A percentile compares a stretch with the other conserved stretches of the same genome.
phyloP scores from a whole-genome alignment of 805 yeast genomes.

The Candida suzukii region DNA sequence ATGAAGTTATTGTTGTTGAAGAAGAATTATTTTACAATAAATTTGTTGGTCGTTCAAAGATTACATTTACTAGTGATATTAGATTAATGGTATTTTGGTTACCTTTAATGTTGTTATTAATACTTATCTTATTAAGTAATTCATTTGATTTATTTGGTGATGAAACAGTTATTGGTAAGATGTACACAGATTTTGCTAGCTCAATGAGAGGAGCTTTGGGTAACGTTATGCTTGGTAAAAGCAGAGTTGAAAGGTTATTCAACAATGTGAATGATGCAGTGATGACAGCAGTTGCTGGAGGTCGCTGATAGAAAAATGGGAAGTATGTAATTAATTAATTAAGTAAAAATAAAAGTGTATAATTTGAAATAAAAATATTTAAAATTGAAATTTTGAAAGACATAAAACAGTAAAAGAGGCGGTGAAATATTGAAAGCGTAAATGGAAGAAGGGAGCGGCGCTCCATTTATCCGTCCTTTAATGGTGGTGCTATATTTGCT shows the following conservation, averaged over 20 bases:
- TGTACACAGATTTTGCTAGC: constrained; percentile 26
- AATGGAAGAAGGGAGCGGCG: background rate
- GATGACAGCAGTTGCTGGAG: constrained; percentile 24
- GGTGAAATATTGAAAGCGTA: too few relatives aligned
- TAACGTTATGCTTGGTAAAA: constrained; percentile 43
- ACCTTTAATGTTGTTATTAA: constrained; percentile 58
- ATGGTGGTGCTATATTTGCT: too few relatives aligned
- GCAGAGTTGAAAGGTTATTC: constrained; percentile 24
- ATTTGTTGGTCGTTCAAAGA: constrained; percentile 29
- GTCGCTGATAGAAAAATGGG: too few relatives aligned
- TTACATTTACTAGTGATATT: constrained; percentile 60
- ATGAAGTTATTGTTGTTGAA: background rate
- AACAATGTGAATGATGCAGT: constrained; percentile 36
- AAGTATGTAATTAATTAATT: too few relatives aligned
- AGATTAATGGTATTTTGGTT: constrained; percentile 89
- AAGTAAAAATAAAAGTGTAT: too few relatives aligned
- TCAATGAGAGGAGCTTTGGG: constrained; percentile 37
- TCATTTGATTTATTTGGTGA: constrained; percentile 15
- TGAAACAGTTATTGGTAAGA: constrained; percentile 8
- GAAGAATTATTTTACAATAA: constrained; percentile 4
- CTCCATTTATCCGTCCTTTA: background rate
- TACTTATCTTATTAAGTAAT: constrained; percentile 30
- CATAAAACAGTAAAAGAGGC: too few relatives aligned
- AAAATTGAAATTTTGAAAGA: too few relatives aligned
- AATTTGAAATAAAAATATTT: too few relatives aligned